A percentile compares a stretch with the other conserved stretches of the same genome.
Evolutionary conservation across 306 rosid genomes (phyloP).

Genomic region (Vicia sativa): DNA sequence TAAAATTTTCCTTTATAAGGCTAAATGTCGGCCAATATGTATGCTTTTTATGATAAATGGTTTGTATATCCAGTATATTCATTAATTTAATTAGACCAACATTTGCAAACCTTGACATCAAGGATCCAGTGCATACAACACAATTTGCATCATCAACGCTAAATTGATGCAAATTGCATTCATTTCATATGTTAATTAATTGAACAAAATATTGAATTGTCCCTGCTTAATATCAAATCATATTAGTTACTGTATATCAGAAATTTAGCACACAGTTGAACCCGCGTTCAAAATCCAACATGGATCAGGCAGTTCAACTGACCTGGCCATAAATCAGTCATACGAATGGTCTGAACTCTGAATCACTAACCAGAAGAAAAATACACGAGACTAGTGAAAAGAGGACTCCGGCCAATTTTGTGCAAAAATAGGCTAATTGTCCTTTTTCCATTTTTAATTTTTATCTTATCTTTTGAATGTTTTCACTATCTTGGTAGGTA

Average conservation of each 20-base stretch:
- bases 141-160: conserved; percentile 25
- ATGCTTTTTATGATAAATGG: conserved; percentile 14
- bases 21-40: conserved; percentile 4
- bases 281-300: background rate
- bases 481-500: background rate
- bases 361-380: background rate
- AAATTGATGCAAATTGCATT: conserved; percentile 2
- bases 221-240: background rate
- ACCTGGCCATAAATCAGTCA: background rate
- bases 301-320: background rate
- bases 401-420: background rate
- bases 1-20: background rate
- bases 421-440: background rate
- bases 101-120: conserved; percentile 22
- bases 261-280: conserved; percentile 1
- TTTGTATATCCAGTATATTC: conserved; percentile 8
- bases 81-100: conserved; percentile 8
- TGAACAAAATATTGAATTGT: conserved; percentile 16
- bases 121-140: conserved; percentile 5
- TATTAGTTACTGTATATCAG: background rate
- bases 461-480: background rate
- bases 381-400: background rate
- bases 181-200: background rate
- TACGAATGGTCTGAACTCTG: background rate
- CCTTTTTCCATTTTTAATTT: too few relatives aligned